These are phyloP conservation scores for Huntiella decipiens DNA, from an alignment of 2,329 filamentous ascomycete genomes.

Conservation along the genomic window DNA sequence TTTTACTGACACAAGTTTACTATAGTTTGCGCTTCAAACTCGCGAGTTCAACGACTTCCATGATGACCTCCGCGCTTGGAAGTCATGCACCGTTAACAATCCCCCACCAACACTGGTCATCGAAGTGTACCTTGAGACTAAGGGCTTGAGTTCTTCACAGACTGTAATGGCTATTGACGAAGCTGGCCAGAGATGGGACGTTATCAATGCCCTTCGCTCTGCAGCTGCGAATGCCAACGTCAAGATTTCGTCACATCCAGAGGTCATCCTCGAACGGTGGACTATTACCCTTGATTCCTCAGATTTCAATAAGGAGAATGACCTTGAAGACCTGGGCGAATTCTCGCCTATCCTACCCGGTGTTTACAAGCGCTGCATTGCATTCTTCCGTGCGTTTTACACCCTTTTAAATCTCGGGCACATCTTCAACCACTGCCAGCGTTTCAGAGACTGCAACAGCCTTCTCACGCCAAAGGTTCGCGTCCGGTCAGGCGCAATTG, in stretches of 20 bases:
- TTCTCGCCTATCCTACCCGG: conserved; percentile 48
- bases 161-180: conserved; percentile 78
- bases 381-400: conserved; percentile 80
- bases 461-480: conserved; percentile 61
- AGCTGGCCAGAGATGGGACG: conserved; percentile 81
- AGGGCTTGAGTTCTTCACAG: conserved; percentile 63
- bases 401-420: conserved; percentile 20
- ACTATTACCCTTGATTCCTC: conserved; percentile 29
- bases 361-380: conserved; percentile 92
- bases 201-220: conserved; percentile 59
- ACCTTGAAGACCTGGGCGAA: conserved; percentile 3
- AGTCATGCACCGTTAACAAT: conserved; percentile 56
- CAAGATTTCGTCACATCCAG: conserved; percentile 32
- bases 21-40: conserved; percentile 82
- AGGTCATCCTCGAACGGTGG: conserved; percentile 85
- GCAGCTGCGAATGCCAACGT: conserved; percentile 23
- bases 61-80: conserved; percentile 69
- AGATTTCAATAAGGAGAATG: conserved; percentile 8
- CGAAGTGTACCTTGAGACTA: conserved; percentile 73
- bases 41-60: conserved; percentile 79
- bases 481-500: conserved; percentile 32
- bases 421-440: conserved; percentile 62
- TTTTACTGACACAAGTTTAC: conserved; percentile 4
- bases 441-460: conserved; percentile 1
- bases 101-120: conserved; percentile 71